Conservation (phyloP, 306 rosid species). For the Gastrolobium bilobum region DNA sequence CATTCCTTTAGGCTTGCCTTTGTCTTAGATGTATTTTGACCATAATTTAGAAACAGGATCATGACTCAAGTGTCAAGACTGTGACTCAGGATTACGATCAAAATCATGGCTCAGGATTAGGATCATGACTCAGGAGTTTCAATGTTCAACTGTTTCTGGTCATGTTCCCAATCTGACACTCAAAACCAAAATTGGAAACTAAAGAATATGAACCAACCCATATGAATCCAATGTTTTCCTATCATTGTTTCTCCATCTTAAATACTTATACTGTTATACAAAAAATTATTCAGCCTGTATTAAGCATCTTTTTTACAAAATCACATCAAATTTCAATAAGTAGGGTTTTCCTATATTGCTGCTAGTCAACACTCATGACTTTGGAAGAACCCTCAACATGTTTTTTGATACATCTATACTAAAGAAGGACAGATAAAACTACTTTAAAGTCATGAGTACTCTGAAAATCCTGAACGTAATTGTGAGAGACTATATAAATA, state of each 20-base stretch:
- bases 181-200: constrained; percentile 31
- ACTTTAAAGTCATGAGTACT: constrained; percentile 33
- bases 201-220: constrained; percentile 11
- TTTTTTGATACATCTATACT: constrained; percentile 4
- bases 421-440: constrained; percentile 24
- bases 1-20: constrained; percentile 28
- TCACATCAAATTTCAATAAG: constrained; percentile 9
- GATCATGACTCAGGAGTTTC: background rate
- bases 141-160: constrained; percentile 9
- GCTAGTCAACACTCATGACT: constrained; percentile 16
- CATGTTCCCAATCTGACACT: constrained; percentile 13
- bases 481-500: constrained; percentile 3
- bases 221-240: constrained; percentile 1
- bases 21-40: background rate
- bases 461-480: background rate
- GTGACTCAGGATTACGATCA: no score
- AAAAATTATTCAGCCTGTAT: constrained; percentile 15
- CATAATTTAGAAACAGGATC: no score
- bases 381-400: background rate
- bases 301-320: constrained; percentile 33
- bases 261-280: background rate
- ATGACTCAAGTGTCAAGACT: no score
- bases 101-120: no score
- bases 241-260: constrained; percentile 32
- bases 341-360: background rate